A percentile compares a stretch with the other conserved stretches of the same genome.
phyloP scores from a whole-genome alignment of 495 filamentous ascomycete genomes.

The Podospora tetraspora region DNA sequence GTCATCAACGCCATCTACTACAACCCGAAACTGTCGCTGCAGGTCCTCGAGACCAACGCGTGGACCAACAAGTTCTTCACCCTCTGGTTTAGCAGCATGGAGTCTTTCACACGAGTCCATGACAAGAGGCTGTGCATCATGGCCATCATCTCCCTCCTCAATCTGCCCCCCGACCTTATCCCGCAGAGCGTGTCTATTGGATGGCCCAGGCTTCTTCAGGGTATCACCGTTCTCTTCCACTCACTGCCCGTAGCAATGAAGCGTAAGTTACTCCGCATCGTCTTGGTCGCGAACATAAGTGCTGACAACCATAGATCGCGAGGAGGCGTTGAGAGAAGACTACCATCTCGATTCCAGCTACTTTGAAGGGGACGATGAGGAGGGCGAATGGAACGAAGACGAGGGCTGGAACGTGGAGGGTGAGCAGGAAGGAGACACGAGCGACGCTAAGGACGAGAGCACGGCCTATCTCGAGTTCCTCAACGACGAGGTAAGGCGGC shows the following conservation, averaged over 20 bases:
- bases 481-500: constrained; percentile 66
- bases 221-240: constrained; percentile 86
- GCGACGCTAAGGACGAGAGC: constrained; percentile 80
- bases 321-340: constrained; percentile 89
- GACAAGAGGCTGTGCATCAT: constrained; percentile 98
- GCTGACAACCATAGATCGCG: constrained; percentile 56
- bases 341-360: constrained; percentile 61
- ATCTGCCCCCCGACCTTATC: constrained; percentile 67
- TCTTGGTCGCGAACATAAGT: background rate
- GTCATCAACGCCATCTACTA: constrained; percentile 98
- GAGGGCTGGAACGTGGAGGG: constrained; percentile 67
- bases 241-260: constrained; percentile 81
- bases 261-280: constrained; percentile 46
- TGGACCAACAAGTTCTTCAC: constrained; percentile 99
- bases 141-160: constrained; percentile 80
- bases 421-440: constrained; percentile 44
- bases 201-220: constrained; percentile 88
- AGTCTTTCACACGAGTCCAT: constrained; percentile 86
- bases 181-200: constrained; percentile 86
- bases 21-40: constrained; percentile 76
- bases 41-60: constrained; percentile 77
- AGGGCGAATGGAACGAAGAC: constrained; percentile 74
- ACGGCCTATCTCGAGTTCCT: constrained; percentile 93
- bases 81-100: constrained; percentile 94
- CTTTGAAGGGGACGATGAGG: constrained; percentile 68